These are phyloP conservation scores for Coemansia sp. DNA, from an alignment of 192 early-diverging fungal genomes.

Conservation along the genomic window DNA sequence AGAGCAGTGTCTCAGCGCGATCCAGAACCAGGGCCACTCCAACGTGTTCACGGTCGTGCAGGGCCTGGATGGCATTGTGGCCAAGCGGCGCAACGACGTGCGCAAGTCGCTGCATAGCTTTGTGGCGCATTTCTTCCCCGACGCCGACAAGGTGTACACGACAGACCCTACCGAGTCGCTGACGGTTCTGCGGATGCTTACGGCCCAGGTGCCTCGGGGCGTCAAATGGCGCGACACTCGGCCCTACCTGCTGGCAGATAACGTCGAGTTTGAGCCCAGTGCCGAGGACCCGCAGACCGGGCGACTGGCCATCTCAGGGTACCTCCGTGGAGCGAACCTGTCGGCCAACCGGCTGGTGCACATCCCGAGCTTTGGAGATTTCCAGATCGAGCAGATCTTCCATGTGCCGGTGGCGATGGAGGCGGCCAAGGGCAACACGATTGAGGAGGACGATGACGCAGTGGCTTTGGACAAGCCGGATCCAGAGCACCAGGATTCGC, in stretches of 20 bases:
- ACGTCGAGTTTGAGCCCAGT: conserved; percentile 60
- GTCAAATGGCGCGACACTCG: conserved; percentile 82
- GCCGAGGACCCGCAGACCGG: conserved; percentile 49
- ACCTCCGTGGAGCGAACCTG: conserved; percentile 75
- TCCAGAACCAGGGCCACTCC: conserved; percentile 85
- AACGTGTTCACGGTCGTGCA: conserved; percentile 66
- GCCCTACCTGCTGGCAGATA: conserved; percentile 82
- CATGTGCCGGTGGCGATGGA: conserved; percentile 28
- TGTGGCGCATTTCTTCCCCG: conserved; percentile 84
- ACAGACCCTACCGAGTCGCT: conserved; percentile 55
- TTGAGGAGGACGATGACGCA: conserved; percentile 34
- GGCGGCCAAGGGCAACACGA: conserved; percentile 20
- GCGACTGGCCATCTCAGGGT: conserved; percentile 76
- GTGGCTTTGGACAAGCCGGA: conserved; percentile 63
- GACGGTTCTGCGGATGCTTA: conserved; percentile 67
- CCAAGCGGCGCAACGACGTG: conserved; percentile 66
- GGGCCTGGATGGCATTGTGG: conserved; percentile 57
- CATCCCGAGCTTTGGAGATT: conserved; percentile 90
- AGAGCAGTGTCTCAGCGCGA: conserved; percentile 69
- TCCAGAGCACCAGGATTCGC: conserved; percentile 65
- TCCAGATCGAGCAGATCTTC: conserved; percentile 71
- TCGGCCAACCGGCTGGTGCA: conserved; percentile 90
- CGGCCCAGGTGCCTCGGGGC: conserved; percentile 69
- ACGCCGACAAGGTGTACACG: conserved; percentile 64
- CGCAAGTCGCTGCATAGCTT: conserved; percentile 82